Conservation (phyloP, 257 asterid species). For the Datura wrightii region DNA sequence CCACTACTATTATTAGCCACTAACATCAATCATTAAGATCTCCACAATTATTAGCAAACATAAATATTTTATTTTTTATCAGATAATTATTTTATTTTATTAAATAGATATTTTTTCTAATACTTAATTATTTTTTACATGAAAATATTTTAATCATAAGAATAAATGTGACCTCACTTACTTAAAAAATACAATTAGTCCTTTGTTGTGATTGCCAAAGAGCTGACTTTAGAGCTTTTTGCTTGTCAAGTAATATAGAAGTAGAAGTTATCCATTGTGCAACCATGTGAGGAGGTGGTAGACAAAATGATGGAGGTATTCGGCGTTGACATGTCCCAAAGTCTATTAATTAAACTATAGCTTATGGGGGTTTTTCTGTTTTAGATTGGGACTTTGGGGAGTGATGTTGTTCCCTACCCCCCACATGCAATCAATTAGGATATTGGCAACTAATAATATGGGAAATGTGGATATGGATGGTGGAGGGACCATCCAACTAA, state of each 20-base stretch:
- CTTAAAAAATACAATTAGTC: not conserved
- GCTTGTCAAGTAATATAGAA: slow-evolving; percentile 3
- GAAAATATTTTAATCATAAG: no score
- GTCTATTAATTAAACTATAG: slow-evolving; percentile 3
- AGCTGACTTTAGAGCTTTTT: not conserved
- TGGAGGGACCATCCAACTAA: slow-evolving; percentile 11
- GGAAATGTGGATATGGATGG: slow-evolving; percentile 7
- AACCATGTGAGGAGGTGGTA: slow-evolving; percentile 18
- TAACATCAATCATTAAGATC: no score
- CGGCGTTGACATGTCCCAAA: slow-evolving; percentile 21
- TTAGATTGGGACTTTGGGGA: not conserved
- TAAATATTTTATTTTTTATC: no score
- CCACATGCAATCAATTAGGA: slow-evolving; percentile 18
- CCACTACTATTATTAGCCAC: no score
- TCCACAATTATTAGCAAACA: no score
- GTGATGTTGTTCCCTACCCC: slow-evolving; percentile 8
- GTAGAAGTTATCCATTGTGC: slow-evolving; percentile 11
- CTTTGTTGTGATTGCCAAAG: slow-evolving; percentile 24
- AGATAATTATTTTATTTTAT: no score
- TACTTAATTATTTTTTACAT: no score
- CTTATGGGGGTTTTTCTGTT: not conserved
- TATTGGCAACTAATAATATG: not conserved
- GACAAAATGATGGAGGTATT: slow-evolving; percentile 10
- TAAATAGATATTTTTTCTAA: no score
- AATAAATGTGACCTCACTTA: not conserved